Percentiles rank a stretch among this genome's conserved stretches.
Evolutionary conservation across 2,329 filamentous ascomycete genomes (phyloP).

Genomic region (Huntiella decipiens): DNA sequence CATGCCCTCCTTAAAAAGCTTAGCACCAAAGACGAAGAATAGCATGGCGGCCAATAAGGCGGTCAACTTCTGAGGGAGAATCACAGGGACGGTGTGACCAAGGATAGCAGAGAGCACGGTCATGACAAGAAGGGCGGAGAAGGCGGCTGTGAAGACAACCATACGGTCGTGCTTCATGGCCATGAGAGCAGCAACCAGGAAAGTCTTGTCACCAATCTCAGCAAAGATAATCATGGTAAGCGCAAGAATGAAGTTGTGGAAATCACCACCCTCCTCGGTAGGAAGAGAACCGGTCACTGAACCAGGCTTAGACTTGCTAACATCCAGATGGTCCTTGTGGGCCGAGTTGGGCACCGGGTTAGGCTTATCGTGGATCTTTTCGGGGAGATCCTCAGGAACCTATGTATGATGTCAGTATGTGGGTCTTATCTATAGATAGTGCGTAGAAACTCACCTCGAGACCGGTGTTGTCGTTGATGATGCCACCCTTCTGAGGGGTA

Average conservation of each 20-base stretch:
- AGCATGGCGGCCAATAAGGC: slow-evolving; percentile 68
- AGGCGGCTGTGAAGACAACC: slow-evolving; percentile 88
- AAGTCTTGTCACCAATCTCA: slow-evolving; percentile 96
- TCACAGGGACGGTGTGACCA: slow-evolving; percentile 74
- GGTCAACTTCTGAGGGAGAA: slow-evolving; percentile 81
- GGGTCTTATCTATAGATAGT: not conserved
- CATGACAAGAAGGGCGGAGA: slow-evolving; percentile 80
- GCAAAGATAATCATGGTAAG: slow-evolving; percentile 96
- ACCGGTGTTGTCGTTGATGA: slow-evolving; percentile 18
- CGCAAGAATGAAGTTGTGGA: slow-evolving; percentile 79
- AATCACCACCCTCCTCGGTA: slow-evolving; percentile 24
- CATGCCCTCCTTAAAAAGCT: slow-evolving; percentile 69
- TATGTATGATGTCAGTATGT: slow-evolving; percentile 18
- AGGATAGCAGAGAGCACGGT: slow-evolving; percentile 83
- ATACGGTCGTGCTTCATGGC: slow-evolving; percentile 94
- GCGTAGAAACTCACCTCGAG: slow-evolving; percentile 34
- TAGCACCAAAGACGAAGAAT: slow-evolving; percentile 77
- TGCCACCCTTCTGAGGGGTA: slow-evolving; percentile 9
- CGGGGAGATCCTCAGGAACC: slow-evolving; percentile 69
- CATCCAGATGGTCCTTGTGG: slow-evolving; percentile 43
- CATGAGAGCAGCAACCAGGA: slow-evolving; percentile 92
- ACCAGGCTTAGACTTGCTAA: slow-evolving; percentile 18
- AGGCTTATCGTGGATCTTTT: slow-evolving; percentile 56
- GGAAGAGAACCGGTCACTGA: slow-evolving; percentile 14
- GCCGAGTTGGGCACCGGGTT: slow-evolving; percentile 48